phyloP scores from a whole-genome alignment of 805 yeast genomes.

The Pichia californica region DNA sequence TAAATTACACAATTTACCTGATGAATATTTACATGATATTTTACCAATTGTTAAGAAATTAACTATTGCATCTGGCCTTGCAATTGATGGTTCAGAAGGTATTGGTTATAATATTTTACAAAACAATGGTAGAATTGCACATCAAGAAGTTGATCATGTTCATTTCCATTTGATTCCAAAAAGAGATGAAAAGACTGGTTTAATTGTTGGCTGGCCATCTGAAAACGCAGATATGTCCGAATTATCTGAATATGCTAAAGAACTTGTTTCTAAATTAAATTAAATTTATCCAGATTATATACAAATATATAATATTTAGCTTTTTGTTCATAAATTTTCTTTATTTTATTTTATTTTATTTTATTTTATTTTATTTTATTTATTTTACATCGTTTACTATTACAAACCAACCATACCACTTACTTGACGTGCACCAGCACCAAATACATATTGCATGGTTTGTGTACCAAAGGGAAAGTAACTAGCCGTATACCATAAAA shows the following conservation, averaged over 20 bases:
- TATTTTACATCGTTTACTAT: not conserved
- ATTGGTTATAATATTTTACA: slow-evolving; percentile 83
- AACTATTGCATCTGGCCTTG: slow-evolving; percentile 64
- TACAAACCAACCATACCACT: slow-evolving; percentile 37
- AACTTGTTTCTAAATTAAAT: slow-evolving; percentile 39
- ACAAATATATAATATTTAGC: too few relatives aligned
- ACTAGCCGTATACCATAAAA: slow-evolving; percentile 83
- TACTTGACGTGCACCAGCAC: slow-evolving; percentile 32
- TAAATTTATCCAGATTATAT: not conserved
- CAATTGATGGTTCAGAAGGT: slow-evolving; percentile 56
- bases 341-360: too few relatives aligned
- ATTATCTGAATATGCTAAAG: slow-evolving; percentile 60
- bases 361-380: not conserved
- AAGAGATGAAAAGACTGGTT: slow-evolving; percentile 63
- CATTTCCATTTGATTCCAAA: slow-evolving; percentile 97
- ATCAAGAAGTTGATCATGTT: slow-evolving; percentile 92
- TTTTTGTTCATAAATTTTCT: too few relatives aligned
- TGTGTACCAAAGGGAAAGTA: slow-evolving; percentile 95
- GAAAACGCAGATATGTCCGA: slow-evolving; percentile 68
- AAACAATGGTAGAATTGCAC: slow-evolving; percentile 93
- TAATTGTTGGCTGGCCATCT: slow-evolving; percentile 94
- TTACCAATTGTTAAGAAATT: slow-evolving; percentile 85
- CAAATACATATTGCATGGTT: slow-evolving; percentile 48
- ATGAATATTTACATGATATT: slow-evolving; percentile 79
- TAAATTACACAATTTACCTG: slow-evolving; percentile 86